These are phyloP conservation scores for Fusarium torulosum DNA, from an alignment of 2,329 filamentous ascomycete species.

Conservation along the genomic window DNA sequence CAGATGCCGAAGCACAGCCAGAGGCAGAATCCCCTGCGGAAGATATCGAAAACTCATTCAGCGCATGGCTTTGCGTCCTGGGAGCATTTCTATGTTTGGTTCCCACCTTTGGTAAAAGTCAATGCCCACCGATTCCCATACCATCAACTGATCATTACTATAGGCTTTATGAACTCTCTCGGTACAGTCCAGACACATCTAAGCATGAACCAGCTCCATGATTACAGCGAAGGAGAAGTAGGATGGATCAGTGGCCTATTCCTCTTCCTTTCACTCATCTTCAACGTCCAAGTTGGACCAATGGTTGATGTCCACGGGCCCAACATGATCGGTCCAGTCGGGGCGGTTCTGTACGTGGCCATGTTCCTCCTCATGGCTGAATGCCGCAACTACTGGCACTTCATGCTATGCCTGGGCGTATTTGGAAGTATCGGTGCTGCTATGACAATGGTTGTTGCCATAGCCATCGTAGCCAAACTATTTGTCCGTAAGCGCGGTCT, in stretches of 20 bases:
- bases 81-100: slow-evolving; percentile 42
- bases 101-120: slow-evolving; percentile 43
- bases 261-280: slow-evolving; percentile 58
- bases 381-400: slow-evolving; percentile 62
- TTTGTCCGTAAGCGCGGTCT: slow-evolving; percentile 45
- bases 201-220: slow-evolving; percentile 57
- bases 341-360: slow-evolving; percentile 53
- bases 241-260: slow-evolving; percentile 64
- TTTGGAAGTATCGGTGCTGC: slow-evolving; percentile 58
- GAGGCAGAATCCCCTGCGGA: slow-evolving; percentile 16
- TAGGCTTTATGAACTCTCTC: slow-evolving; percentile 62
- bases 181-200: slow-evolving; percentile 64
- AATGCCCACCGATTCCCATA: not conserved
- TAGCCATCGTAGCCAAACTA: slow-evolving; percentile 51
- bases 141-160: not conserved
- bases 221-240: slow-evolving; percentile 58
- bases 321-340: slow-evolving; percentile 54
- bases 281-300: slow-evolving; percentile 62
- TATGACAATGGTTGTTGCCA: slow-evolving; percentile 52
- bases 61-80: slow-evolving; percentile 45
- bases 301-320: slow-evolving; percentile 63
- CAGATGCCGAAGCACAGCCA: slow-evolving; percentile 31
- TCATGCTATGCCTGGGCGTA: slow-evolving; percentile 59
- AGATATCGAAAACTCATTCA: slow-evolving; percentile 35
- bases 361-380: slow-evolving; percentile 61